Evolutionary conservation across 768 basidiomycete species (phyloP), one percentile per base, ranked within the genome.

Genomic region (Leccinum pellstonianum): DNA sequence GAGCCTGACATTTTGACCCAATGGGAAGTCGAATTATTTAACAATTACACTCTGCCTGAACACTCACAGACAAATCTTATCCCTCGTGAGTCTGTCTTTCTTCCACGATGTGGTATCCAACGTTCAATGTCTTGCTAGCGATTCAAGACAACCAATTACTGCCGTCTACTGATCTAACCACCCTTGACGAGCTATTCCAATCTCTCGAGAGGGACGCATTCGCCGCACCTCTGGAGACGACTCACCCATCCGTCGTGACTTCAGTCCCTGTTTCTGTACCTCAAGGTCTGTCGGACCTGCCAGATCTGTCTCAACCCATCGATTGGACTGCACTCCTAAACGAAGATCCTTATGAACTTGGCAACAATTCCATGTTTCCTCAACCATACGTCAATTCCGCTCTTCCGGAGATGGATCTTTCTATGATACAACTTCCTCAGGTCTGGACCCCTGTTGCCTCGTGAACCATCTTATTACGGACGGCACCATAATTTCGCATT

Each of bases 1-100:
- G 63, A 68, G 14, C 65, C 69, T 3, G 73, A 77, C n/a, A 50
- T 58, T 1, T 67, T 64, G 0, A n/a, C 64, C 3, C 70, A 58
- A 0, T 60, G 76, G 52, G 71, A 79, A 38, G 68, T 80, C 1
- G 68, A 76, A 7, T 23, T 78, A 53, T 75, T 75, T 33, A 63
- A 66, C 7, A 57, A 70, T 0, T 70, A 76, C 1, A 52, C 5
- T 3, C 60, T 68, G 19, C 62, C 57, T 8, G 64, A 60, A 37
- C 46, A 62, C 12, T 6, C 23, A 29, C 43, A 57, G 23, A 31
- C 35, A 11, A 3, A 49, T 5, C 21, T 52, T 4, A 5, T 14
- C 9, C 12, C 53, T 35, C 7, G 58, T 61, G 48, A 65, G 52
- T 63, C 4, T 15, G 15, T 53, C 7, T 47, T 48, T 10, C 11